Conservation (phyloP, 805 yeast species). For the Candida easanensis region DNA sequence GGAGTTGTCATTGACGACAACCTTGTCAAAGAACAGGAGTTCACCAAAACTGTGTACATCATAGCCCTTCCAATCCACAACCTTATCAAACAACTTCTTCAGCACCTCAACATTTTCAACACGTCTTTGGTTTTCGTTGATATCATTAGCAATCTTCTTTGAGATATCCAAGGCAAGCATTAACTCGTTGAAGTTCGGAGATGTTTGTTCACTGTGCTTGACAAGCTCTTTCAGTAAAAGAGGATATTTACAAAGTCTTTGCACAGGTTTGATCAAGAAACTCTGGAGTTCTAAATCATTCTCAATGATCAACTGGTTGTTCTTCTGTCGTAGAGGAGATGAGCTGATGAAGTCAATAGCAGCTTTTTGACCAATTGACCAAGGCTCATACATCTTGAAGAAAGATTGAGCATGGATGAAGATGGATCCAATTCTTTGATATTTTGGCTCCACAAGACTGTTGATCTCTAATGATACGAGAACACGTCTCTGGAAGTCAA, state of each 20-base stretch:
- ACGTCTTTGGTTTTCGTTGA: constrained; percentile 91
- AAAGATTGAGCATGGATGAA: constrained; percentile 84
- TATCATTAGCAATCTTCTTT: constrained; percentile 79
- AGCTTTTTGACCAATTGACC: constrained; percentile 87
- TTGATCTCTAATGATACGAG: constrained; percentile 88
- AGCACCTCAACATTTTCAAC: constrained; percentile 79
- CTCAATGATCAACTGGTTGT: constrained; percentile 60
- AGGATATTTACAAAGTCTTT: constrained; percentile 94
- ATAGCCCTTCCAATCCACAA: constrained; percentile 91
- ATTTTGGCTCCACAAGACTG: constrained; percentile 65
- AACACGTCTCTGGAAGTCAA: constrained; percentile 90
- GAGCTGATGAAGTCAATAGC: constrained; percentile 75
- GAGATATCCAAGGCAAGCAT: constrained; percentile 67
- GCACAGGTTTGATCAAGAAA: constrained; percentile 89
- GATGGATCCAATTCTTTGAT: constrained; percentile 85
- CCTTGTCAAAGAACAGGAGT: constrained; percentile 68
- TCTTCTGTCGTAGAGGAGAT: constrained; percentile 54
- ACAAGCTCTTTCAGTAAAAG: constrained; percentile 72
- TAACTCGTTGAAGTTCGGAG: constrained; percentile 64
- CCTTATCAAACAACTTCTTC: constrained; percentile 67
- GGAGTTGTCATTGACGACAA: constrained; percentile 59
- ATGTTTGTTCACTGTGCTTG: constrained; percentile 53
- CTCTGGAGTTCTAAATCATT: constrained; percentile 89
- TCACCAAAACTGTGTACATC: constrained; percentile 80
- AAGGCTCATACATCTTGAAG: constrained; percentile 87